These are phyloP conservation scores for Corchorus olitorius DNA, from an alignment of 345 rosid genomes.

Conservation along the genomic window DNA sequence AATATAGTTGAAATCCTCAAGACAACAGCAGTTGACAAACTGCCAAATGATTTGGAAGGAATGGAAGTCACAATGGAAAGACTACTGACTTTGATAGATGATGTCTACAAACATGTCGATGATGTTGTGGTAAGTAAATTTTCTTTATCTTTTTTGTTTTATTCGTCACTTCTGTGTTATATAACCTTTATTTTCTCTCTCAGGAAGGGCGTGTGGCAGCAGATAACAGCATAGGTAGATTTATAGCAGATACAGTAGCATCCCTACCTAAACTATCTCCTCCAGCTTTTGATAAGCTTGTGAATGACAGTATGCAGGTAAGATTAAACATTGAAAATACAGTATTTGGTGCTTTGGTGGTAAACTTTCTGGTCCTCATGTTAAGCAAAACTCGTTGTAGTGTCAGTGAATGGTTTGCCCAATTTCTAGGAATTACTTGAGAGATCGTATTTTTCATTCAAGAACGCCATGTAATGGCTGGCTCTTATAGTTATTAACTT, in stretches of 20 bases:
- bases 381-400: neutral
- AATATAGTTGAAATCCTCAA: slow-evolving; percentile 70
- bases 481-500: neutral
- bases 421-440: neutral
- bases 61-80: slow-evolving; percentile 90
- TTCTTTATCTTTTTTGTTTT: neutral
- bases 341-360: neutral
- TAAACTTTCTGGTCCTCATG: neutral
- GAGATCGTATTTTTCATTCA: neutral
- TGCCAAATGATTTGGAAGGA: slow-evolving; percentile 96
- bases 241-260: slow-evolving; percentile 65
- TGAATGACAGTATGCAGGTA: slow-evolving; percentile 92
- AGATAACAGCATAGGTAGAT: slow-evolving; percentile 77
- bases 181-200: neutral
- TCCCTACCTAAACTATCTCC: slow-evolving; percentile 80
- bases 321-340: neutral
- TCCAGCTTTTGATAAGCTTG: slow-evolving; percentile 75
- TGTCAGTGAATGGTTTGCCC: neutral
- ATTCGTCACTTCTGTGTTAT: slow-evolving; percentile 12
- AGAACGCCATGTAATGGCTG: neutral
- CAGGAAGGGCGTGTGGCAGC: slow-evolving; percentile 75
- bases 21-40: slow-evolving; percentile 68
- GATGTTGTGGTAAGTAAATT: slow-evolving; percentile 72
- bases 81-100: slow-evolving; percentile 66
- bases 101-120: slow-evolving; percentile 76